A percentile compares a stretch with the other conserved stretches of the same genome.
Conservation (phyloP, 768 basidiomycete species). For the Harrya chromipes region DNA sequence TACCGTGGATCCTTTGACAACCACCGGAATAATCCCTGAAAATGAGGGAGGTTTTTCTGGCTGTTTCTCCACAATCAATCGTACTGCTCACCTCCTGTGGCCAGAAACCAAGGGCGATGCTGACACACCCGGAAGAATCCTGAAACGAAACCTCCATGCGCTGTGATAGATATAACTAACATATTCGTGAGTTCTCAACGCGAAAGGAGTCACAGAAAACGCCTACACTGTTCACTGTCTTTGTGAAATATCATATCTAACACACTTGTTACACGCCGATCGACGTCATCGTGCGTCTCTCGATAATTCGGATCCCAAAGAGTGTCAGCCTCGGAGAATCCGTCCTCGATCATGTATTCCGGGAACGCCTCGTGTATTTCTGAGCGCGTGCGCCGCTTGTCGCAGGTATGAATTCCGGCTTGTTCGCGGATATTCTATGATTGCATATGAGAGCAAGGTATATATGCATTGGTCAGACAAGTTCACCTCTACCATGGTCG, state of each 20-base stretch:
- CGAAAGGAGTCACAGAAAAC: not conserved
- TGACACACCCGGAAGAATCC: constrained; percentile 49
- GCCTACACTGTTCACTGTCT: constrained; percentile 42
- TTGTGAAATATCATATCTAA: constrained; percentile 53
- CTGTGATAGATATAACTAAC: constrained; percentile 62
- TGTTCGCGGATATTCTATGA: constrained; percentile 66
- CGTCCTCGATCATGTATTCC: constrained; percentile 48
- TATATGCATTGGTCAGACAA: not conserved
- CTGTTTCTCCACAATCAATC: not conserved
- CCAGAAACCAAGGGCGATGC: constrained; percentile 42
- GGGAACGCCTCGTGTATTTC: constrained; percentile 42
- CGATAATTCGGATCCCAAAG: constrained; percentile 44
- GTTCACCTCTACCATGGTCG: constrained; percentile 55
- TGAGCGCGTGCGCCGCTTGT: constrained; percentile 50
- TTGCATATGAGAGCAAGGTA: not conserved
- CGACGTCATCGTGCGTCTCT: constrained; percentile 30
- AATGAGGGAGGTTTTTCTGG: not conserved
- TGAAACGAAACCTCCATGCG: constrained; percentile 61
- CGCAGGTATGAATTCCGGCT: constrained; percentile 67
- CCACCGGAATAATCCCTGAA: constrained; percentile 25
- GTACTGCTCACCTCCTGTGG: constrained; percentile 55
- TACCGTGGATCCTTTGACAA: constrained; percentile 16
- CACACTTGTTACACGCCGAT: constrained; percentile 46
- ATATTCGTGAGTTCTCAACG: not conserved
- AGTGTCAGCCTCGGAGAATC: constrained; percentile 58